Base-by-base conservation (phyloP, 169 alveolate species). In the Eimeria zaria region DNA sequence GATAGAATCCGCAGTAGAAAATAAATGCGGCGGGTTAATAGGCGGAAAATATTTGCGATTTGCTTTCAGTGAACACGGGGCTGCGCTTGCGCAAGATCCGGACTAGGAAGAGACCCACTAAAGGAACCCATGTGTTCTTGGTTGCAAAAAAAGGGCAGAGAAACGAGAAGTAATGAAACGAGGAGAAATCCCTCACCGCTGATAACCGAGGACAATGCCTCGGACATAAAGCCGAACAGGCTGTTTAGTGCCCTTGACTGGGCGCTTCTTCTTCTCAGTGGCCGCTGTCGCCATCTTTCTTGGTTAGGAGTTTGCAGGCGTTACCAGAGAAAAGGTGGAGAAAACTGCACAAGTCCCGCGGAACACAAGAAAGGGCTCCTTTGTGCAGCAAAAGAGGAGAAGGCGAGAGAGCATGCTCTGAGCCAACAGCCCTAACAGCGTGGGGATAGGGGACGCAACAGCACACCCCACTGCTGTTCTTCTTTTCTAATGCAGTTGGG, bases 181-280 rank as follows among this genome's bases (percentile, higher is more conserved):
- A 85, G 48, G 53, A 24, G 41, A 39, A 60, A 62, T 27, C 80
- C 60, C 96, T 67, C 94, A 98, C 99, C 99, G 97, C 98, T 99
- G 98, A 98, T 98, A 98, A 41, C 99, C 99, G 96, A 98, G 97
- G 96, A 98, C 98, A n/a, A 98, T 97, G 71, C 99, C 99, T 95
- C 98, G 98, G 91, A 99, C 98, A 96, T 98, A 99, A 55, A 98
- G 98, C 96, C 99, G 97, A 62, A 98, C 98, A 55, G 99, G 99
- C 97, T 98, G 98, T 95, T 97, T 97, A 64, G 94, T 81, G 78
- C 95, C 84, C 97, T 93, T 96, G 69, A 71, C 73, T n/a, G 69
- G 58, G 55, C 83, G 73, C 87, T 36, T 89, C 96, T 83, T 95
- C 51, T 60, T 58, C n/a, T n/a, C n/a, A 44, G 55, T 76, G 76